Percentiles rank a stretch among this genome's conserved stretches.
phyloP scores from a whole-genome alignment of 1,139 yeast species.

The Yamadazyma sp. region DNA sequence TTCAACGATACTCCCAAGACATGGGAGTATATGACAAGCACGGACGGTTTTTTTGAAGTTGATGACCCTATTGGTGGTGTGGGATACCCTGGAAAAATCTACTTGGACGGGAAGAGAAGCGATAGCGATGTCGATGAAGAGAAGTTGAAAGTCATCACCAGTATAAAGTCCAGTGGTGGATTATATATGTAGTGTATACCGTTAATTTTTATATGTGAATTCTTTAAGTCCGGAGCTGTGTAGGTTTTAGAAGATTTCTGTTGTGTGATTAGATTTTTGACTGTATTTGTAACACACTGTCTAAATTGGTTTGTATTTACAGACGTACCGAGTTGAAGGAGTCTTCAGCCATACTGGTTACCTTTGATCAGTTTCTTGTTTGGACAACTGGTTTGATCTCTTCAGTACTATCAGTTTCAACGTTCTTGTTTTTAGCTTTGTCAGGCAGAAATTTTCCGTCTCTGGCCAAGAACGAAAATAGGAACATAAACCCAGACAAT shows the following conservation, averaged over 20 bases:
- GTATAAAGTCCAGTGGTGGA: constrained; percentile 16
- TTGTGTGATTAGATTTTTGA: too few species aligned
- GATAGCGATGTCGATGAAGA: constrained; percentile 11
- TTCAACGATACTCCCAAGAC: constrained; percentile 17
- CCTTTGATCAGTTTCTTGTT: neutral
- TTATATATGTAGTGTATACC: constrained; percentile 9
- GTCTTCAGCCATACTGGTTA: too few species aligned
- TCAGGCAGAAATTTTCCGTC: constrained; percentile 8
- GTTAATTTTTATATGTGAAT: too few species aligned
- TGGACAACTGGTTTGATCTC: neutral
- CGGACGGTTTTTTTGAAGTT: constrained; percentile 19
- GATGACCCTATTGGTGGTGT: constrained; percentile 17
- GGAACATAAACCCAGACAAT: constrained; percentile 15
- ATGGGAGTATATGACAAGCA: constrained; percentile 19
- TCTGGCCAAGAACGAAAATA: constrained; percentile 12
- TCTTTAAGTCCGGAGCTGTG: too few species aligned
- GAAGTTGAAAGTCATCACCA: constrained; percentile 17
- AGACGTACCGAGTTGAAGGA: too few species aligned
- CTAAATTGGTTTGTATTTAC: too few species aligned
- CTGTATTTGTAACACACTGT: too few species aligned
- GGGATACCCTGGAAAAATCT: constrained; percentile 16
- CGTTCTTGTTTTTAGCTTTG: neutral
- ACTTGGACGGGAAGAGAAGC: constrained; percentile 8
- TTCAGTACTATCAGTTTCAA: neutral
- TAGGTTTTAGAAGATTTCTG: too few species aligned